Evolutionary conservation across 352 stramenopile genomes (phyloP).

Genomic region (Thraustochytrium sp.): DNA sequence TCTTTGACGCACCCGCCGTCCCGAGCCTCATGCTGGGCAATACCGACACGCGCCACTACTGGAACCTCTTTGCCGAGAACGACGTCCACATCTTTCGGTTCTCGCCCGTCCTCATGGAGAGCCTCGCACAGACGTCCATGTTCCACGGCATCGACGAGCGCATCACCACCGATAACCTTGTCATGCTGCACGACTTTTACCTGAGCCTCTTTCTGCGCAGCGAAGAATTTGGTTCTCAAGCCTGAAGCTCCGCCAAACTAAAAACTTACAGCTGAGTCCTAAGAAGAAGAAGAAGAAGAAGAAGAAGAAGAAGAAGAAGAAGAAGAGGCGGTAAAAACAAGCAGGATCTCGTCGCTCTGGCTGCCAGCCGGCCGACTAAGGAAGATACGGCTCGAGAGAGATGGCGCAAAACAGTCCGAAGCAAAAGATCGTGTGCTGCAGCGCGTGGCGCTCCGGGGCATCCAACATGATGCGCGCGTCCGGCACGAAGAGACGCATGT

Average conservation of each 20-base stretch:
- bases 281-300: no score
- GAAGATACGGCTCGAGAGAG: neutral
- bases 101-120: conserved; percentile 47
- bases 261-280: no score
- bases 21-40: conserved; percentile 49
- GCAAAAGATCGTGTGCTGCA: neutral
- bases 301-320: no score
- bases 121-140: conserved; percentile 49
- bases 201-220: neutral
- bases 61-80: conserved; percentile 19
- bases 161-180: conserved; percentile 2
- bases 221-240: no score
- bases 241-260: neutral
- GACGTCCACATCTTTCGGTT: conserved; percentile 49
- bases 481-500: neutral
- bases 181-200: conserved; percentile 14
- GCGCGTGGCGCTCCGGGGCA: neutral
- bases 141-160: conserved; percentile 51
- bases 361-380: no score
- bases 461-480: neutral
- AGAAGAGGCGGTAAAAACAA: no score
- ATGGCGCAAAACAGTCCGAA: neutral
- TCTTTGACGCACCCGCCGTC: conserved; percentile 36
- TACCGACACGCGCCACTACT: conserved; percentile 50
- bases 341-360: no score